Evolutionary conservation across 768 basidiomycete species (phyloP), one percentile per base, ranked within the genome.

Genomic region (Russula sp.): DNA sequence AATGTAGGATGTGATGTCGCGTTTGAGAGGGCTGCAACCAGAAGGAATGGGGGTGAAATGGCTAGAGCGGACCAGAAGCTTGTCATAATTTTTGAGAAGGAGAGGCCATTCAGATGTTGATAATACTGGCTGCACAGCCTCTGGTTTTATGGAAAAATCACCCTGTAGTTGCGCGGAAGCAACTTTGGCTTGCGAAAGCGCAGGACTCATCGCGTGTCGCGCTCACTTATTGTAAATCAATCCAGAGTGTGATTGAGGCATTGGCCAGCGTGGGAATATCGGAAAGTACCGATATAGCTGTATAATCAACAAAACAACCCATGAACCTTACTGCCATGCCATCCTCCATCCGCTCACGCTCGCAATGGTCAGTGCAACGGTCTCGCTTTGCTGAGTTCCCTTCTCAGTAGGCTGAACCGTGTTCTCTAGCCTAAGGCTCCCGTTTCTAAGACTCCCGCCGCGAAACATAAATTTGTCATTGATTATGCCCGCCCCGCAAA

Each of bases 91-190:
- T 83, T 98, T 99, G 61, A 99, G 81, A 5, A 99, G 83, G 9
- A 99, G 79, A 39, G 97, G 97, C 97, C 97, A 99, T 76, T 98
- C 81, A 0, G 94, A 96, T 20, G 97, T 98, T 72, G 98, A 92
- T 35, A 96, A 83, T 68, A 82, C 82, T 9, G 93, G 93, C 7
- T 85, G 75, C 8, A 77, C 74, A 42, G 78, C 75, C 73, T 94
- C 89, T 3, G 93, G 84, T 73, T 93, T 90, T 74, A 96, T 93
- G 49, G 85, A 69, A 69, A 82, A 93, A 72, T 93, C 88, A 29
- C 86, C 88, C 25, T 81, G 77, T 56, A 84, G 77, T 75, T 92
- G 90, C 18, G 83, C 88, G 50, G 84, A 81, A 29, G 85, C 86
- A 52, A 93, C 81, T 72, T 90, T 82, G 60, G 84, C 81, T 69